Percentiles rank a stretch among this genome's conserved stretches.
phyloP scores from a whole-genome alignment of 2,329 filamentous ascomycete species.

The Fusarium tuaranense region DNA sequence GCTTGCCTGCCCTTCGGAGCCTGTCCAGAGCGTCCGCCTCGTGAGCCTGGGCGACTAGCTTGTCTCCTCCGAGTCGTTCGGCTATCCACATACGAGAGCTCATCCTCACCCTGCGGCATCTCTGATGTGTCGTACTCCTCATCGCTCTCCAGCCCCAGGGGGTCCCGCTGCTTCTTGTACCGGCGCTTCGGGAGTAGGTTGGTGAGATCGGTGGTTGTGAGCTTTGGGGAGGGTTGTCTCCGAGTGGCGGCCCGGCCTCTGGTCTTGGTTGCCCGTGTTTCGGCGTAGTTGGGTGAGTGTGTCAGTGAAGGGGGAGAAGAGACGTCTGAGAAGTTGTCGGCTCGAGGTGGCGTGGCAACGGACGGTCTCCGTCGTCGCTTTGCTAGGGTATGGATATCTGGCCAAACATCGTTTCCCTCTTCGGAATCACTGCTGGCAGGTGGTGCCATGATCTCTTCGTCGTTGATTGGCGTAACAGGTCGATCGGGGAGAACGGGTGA shows the following conservation, averaged over 20 bases:
- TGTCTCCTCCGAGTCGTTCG: conserved; percentile 50
- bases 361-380: conserved; percentile 58
- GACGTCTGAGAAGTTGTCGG: conserved; percentile 62
- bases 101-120: conserved; percentile 66
- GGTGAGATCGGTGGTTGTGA: conserved; percentile 67
- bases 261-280: conserved; percentile 41
- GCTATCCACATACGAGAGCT: conserved; percentile 61
- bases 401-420: conserved; percentile 60
- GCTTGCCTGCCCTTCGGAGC: conserved; percentile 42
- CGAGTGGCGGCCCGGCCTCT: conserved; percentile 48
- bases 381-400: conserved; percentile 63
- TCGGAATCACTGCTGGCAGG: conserved; percentile 66
- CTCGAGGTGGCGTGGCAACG: conserved; percentile 51
- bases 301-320: conserved; percentile 76
- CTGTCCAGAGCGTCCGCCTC: conserved; percentile 40
- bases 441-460: conserved; percentile 65
- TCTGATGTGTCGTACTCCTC: conserved; percentile 62
- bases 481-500: conserved; percentile 43
- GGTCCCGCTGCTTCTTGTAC: conserved; percentile 54
- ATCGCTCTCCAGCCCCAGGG: conserved; percentile 57
- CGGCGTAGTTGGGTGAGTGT: conserved; percentile 70
- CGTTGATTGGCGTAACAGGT: conserved; percentile 57
- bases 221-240: conserved; percentile 54
- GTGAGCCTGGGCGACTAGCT: conserved; percentile 45
- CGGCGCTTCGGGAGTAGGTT: conserved; percentile 66